Percentiles rank a stretch among this genome's conserved stretches.
Evolutionary conservation across 208 protist species (phyloP).

Genomic region (Crithidia thermophila): DNA sequence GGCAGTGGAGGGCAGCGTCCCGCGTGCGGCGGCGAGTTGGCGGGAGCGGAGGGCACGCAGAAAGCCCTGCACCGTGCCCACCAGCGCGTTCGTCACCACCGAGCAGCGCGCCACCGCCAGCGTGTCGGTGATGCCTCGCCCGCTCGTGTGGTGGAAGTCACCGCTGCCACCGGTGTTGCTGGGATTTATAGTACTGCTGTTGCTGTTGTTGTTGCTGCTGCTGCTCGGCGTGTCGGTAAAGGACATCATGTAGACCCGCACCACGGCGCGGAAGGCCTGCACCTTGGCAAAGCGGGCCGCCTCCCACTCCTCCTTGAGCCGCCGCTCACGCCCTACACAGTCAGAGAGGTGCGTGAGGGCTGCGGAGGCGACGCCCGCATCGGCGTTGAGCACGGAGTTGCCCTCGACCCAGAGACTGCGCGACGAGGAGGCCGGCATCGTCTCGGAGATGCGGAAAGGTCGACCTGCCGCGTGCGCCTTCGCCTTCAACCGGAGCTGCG

Average conservation of each 20-base stretch:
- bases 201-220: background rate
- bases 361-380: conserved; percentile 42
- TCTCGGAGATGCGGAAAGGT: conserved; percentile 20
- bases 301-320: conserved; percentile 65
- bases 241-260: conserved; percentile 58
- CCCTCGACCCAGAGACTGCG: conserved; percentile 72
- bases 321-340: conserved; percentile 61
- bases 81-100: conserved; percentile 71
- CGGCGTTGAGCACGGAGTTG: conserved; percentile 59
- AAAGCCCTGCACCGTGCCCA: conserved; percentile 74
- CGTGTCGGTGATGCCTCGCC: conserved; percentile 32
- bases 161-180: conserved; percentile 1
- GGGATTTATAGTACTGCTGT: background rate
- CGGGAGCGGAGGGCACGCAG: conserved; percentile 54
- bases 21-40: conserved; percentile 20
- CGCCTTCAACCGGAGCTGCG: conserved; percentile 12
- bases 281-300: conserved; percentile 52
- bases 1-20: background rate
- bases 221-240: conserved; percentile 19
- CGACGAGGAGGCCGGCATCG: background rate
- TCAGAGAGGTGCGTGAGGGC: conserved; percentile 60
- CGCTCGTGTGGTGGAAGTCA: background rate
- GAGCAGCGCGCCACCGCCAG: conserved; percentile 72
- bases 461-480: conserved; percentile 2
- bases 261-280: conserved; percentile 67